Evolutionary conservation across 441 rosid genomes (phyloP).

Genomic region (Pelargonium fulgidum): DNA sequence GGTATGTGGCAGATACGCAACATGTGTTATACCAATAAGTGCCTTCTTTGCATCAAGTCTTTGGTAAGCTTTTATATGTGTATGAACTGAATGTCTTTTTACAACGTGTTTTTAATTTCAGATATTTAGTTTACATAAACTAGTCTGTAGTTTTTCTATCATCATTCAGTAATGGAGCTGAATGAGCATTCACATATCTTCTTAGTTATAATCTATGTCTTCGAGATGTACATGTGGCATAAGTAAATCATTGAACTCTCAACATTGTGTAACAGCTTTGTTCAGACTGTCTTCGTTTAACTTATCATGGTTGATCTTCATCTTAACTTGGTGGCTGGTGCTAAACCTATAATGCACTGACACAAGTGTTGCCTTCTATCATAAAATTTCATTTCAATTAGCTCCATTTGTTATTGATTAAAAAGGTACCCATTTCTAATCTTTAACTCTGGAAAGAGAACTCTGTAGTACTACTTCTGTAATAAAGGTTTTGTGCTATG

Average conservation of each 20-base stretch:
- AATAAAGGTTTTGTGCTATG: no score
- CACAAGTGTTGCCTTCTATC: background rate
- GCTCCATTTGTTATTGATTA: background rate
- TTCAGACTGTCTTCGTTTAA: background rate
- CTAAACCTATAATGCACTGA: background rate
- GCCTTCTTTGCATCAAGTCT: conserved; percentile 99
- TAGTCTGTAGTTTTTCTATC: background rate
- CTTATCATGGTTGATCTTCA: no score
- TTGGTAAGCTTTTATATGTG: conserved; percentile 53
- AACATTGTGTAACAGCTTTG: background rate
- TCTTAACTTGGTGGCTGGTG: background rate
- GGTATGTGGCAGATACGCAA: conserved; percentile 18
- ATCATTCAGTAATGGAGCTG: background rate
- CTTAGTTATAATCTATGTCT: background rate
- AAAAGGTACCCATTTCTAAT: conserved; percentile 17
- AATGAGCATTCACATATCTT: conserved; percentile 1
- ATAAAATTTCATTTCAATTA: no score
- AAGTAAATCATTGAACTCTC: background rate
- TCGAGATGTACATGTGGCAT: background rate
- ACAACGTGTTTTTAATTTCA: background rate
- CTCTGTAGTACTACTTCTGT: no score
- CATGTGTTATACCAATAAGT: conserved; percentile 90
- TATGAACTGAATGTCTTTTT: background rate
- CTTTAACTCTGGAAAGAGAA: background rate
- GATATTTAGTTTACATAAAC: background rate